A percentile compares a stretch with the other conserved stretches of the same genome.
Conservation (phyloP, 768 basidiomycete species). For the Tricholoma sp. region DNA sequence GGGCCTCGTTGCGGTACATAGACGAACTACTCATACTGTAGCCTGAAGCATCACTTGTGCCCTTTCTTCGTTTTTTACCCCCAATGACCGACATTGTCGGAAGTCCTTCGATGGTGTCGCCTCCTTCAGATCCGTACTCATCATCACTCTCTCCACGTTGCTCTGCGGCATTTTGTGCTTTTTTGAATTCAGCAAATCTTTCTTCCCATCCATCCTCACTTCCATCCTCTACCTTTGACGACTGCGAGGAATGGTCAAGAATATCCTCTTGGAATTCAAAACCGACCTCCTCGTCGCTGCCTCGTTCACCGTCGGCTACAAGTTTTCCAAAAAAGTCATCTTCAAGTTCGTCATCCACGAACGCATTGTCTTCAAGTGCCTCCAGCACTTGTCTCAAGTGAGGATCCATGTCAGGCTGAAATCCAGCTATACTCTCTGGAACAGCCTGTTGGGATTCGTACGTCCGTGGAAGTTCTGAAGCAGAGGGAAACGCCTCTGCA, state of each 20-base stretch:
- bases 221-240: constrained; percentile 18
- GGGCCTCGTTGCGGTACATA: constrained; percentile 87
- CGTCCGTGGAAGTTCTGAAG: constrained; percentile 65
- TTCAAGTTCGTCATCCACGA: constrained; percentile 70
- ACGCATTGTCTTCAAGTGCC: constrained; percentile 94
- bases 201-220: constrained; percentile 56
- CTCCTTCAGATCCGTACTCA: constrained; percentile 59
- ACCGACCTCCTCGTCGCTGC: constrained; percentile 50
- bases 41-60: constrained; percentile 81
- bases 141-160: constrained; percentile 39
- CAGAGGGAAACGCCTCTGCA: constrained; percentile 66
- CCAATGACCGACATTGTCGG: constrained; percentile 75
- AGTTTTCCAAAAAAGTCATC: constrained; percentile 77
- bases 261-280: constrained; percentile 66
- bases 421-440: constrained; percentile 78
- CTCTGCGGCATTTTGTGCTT: constrained; percentile 40
- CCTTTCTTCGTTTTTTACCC: constrained; percentile 66
- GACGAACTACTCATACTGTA: constrained; percentile 98
- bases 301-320: constrained; percentile 67
- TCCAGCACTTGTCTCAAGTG: constrained; percentile 90
- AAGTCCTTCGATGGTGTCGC: constrained; percentile 77
- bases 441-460: constrained; percentile 76
- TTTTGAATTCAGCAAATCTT: constrained; percentile 78
- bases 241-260: constrained; percentile 22
- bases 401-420: constrained; percentile 96